These are phyloP conservation scores for Trypanosomatidae sp. DNA, from an alignment of 208 protist species.

Conservation along the genomic window DNA sequence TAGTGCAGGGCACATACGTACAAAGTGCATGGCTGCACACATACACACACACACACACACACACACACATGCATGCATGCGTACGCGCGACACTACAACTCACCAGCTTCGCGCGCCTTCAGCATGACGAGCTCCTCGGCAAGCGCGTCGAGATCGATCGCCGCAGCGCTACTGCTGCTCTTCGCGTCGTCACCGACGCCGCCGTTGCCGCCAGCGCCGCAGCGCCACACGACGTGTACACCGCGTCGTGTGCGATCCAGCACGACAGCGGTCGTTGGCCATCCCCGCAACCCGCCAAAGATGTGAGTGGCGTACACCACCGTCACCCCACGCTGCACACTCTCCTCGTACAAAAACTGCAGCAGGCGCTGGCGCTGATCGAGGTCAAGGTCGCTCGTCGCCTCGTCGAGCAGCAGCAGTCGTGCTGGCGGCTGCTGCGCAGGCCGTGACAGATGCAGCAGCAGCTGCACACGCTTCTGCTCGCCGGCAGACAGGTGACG, in stretches of 20 bases:
- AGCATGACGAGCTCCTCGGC: slow-evolving; percentile 20
- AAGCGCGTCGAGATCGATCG: slow-evolving; percentile 12
- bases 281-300: slow-evolving; percentile 82
- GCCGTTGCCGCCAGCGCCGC: too few species aligned
- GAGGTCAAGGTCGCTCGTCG: slow-evolving; percentile 87
- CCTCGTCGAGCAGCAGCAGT: slow-evolving; percentile 84
- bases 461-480: slow-evolving; percentile 80
- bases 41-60: too few species aligned
- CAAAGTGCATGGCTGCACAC: too few species aligned
- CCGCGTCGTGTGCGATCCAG: slow-evolving; percentile 46
- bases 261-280: slow-evolving; percentile 52
- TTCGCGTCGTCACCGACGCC: too few species aligned
- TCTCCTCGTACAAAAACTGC: slow-evolving; percentile 73
- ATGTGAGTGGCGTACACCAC: slow-evolving; percentile 90
- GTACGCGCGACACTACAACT: too few species aligned
- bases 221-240: slow-evolving; percentile 20
- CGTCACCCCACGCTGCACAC: slow-evolving; percentile 57
- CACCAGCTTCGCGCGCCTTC: slow-evolving; percentile 27
- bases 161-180: too few species aligned
- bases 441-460: slow-evolving; percentile 36
- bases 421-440: slow-evolving; percentile 30
- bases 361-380: slow-evolving; percentile 72
- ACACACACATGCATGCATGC: too few species aligned
- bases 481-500: slow-evolving; percentile 72
- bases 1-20: too few species aligned